phyloP scores from a whole-genome alignment of 2,329 filamentous ascomycete species.

The Onygena corvina region DNA sequence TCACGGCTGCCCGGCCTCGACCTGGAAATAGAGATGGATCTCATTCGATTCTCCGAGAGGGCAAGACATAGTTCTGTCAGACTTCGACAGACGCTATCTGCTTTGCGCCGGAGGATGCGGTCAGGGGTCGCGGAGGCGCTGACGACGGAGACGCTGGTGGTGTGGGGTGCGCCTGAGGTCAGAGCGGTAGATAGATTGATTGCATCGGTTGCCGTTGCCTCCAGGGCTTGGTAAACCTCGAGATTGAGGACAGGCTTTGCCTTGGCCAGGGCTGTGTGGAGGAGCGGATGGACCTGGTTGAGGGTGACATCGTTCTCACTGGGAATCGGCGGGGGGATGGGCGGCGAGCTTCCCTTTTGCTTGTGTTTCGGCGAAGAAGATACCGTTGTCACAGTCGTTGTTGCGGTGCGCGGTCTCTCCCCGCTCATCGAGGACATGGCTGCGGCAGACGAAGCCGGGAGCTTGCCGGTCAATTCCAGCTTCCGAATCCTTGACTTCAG shows the following conservation, averaged over 20 bases:
- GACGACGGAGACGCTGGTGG: constrained; percentile 26
- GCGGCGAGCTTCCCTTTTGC: constrained; percentile 38
- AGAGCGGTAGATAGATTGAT: constrained; percentile 67
- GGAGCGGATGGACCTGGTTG: constrained; percentile 57
- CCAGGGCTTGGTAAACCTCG: constrained; percentile 66
- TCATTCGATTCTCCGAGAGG: constrained; percentile 49
- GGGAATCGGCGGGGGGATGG: constrained; percentile 26
- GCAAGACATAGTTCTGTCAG: constrained; percentile 86
- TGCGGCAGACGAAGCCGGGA: constrained; percentile 69
- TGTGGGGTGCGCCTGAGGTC: constrained; percentile 54
- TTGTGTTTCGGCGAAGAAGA: constrained; percentile 76
- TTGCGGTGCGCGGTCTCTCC: constrained; percentile 80
- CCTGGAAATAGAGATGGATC: constrained; percentile 14
- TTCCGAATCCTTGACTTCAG: constrained; percentile 85
- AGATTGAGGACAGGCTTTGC: constrained; percentile 56
- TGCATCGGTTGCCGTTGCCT: constrained; percentile 71
- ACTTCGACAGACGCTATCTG: constrained; percentile 83
- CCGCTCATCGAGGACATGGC: constrained; percentile 62
- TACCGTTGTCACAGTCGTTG: constrained; percentile 79
- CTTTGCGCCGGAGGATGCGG: constrained; percentile 75
- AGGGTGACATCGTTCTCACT: constrained; percentile 30
- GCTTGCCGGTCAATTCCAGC: constrained; percentile 77
- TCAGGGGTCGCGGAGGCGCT: constrained; percentile 46
- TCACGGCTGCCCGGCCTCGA: constrained; percentile 25
- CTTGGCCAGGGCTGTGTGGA: constrained; percentile 71